These are phyloP conservation scores for Syzygium grande DNA, from an alignment of 345 rosid species.

Conservation along the genomic window DNA sequence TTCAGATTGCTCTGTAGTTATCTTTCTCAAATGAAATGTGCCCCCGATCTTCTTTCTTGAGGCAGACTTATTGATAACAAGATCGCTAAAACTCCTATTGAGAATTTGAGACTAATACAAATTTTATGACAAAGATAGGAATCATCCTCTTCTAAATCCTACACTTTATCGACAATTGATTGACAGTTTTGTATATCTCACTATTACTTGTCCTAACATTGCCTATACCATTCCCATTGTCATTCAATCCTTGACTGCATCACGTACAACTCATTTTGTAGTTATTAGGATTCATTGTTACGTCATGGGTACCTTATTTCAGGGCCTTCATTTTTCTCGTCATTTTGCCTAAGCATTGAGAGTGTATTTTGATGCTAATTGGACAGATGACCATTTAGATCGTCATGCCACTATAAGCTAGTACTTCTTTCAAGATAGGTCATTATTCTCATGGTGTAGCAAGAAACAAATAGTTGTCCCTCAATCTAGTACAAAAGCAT, in stretches of 20 bases:
- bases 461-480: neutral
- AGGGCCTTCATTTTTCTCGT: neutral
- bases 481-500: neutral
- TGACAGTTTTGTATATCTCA: neutral
- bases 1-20: neutral
- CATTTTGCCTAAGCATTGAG: neutral
- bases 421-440: neutral
- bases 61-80: too few relatives aligned
- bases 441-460: neutral
- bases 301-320: neutral
- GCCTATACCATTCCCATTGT: neutral
- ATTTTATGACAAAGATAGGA: neutral
- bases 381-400: neutral
- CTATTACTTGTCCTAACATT: neutral
- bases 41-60: neutral
- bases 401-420: accelerated
- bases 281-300: neutral
- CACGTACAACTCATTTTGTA: neutral
- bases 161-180: neutral
- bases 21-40: neutral
- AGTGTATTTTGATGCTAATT: too few relatives aligned
- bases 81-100: neutral
- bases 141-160: neutral
- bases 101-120: neutral
- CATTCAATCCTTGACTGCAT: neutral